Conservation (phyloP, 106 monocot species). For the Dendrobium huoshanense region DNA sequence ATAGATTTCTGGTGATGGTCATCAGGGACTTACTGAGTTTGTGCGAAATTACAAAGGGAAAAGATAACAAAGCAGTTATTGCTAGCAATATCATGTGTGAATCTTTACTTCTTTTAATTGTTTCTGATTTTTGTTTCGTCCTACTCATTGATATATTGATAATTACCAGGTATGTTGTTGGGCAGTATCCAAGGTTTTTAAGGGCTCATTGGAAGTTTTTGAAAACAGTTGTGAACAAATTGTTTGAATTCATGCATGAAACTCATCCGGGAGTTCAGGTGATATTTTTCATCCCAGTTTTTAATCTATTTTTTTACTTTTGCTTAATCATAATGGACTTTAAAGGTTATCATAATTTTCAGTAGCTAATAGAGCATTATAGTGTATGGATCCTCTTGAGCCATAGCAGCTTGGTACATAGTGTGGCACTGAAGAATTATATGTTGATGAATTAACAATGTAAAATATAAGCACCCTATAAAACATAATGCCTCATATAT, state of each 20-base stretch:
- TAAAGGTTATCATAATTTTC: not conserved
- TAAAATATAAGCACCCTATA: too few relatives aligned
- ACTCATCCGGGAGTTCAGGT: conserved; percentile 99
- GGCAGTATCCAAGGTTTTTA: conserved; percentile 97
- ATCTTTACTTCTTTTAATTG: not conserved
- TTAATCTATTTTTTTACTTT: not conserved
- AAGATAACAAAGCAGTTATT: conserved; percentile 99
- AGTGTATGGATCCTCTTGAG: too few relatives aligned
- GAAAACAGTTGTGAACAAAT: conserved; percentile 99
- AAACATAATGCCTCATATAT: too few relatives aligned
- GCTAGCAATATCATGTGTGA: conserved; percentile 97
- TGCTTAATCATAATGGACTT: not conserved
- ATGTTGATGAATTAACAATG: too few relatives aligned
- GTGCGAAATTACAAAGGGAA: conserved; percentile 98
- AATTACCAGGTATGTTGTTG: conserved; percentile 91
- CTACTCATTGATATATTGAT: conserved; percentile 6
- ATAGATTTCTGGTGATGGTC: conserved; percentile 97
- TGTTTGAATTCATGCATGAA: conserved; percentile 99
- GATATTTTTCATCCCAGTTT: not conserved
- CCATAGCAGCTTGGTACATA: too few relatives aligned
- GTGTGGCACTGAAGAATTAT: too few relatives aligned
- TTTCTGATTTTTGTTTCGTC: conserved; percentile 1
- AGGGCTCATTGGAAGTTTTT: conserved; percentile 99
- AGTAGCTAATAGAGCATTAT: too few relatives aligned
- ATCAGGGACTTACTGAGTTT: conserved; percentile 93